Evolutionary conservation across 495 filamentous ascomycete species (phyloP).

Genomic region (Annulohypoxylon nitens): DNA sequence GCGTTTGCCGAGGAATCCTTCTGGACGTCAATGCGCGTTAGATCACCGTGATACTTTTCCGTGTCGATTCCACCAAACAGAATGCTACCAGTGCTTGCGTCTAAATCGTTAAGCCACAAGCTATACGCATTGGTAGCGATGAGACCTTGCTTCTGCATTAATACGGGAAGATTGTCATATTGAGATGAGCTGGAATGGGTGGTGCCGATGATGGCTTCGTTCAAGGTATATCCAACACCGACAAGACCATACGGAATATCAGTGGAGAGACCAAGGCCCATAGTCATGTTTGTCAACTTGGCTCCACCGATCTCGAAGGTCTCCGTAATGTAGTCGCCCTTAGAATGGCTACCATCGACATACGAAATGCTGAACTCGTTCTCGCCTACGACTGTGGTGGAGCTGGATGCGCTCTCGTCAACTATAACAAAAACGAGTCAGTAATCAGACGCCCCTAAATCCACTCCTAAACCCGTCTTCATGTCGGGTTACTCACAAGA

Average conservation of each 20-base stretch:
- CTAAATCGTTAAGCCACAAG: constrained; percentile 86
- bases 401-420: constrained; percentile 71
- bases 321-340: constrained; percentile 87
- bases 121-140: constrained; percentile 90
- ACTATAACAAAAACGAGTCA: constrained; percentile 57
- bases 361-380: constrained; percentile 89
- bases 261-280: constrained; percentile 82
- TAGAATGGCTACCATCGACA: constrained; percentile 80
- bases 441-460: background rate
- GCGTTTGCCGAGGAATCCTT: constrained; percentile 62
- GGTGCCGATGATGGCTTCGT: constrained; percentile 77
- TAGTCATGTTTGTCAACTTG: constrained; percentile 77
- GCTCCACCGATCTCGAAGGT: constrained; percentile 77
- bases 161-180: constrained; percentile 84
- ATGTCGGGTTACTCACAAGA: constrained; percentile 56
- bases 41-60: constrained; percentile 80
- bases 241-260: constrained; percentile 82
- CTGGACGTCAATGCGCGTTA: constrained; percentile 74
- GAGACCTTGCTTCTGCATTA: constrained; percentile 77
- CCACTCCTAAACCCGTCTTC: background rate
- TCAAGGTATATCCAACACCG: constrained; percentile 84
- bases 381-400: constrained; percentile 72
- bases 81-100: constrained; percentile 60
- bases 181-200: constrained; percentile 52
- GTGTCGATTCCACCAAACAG: constrained; percentile 95